These are phyloP conservation scores for Insectozyma bohioensis DNA, from an alignment of 1,139 yeast species.

Conservation along the genomic window DNA sequence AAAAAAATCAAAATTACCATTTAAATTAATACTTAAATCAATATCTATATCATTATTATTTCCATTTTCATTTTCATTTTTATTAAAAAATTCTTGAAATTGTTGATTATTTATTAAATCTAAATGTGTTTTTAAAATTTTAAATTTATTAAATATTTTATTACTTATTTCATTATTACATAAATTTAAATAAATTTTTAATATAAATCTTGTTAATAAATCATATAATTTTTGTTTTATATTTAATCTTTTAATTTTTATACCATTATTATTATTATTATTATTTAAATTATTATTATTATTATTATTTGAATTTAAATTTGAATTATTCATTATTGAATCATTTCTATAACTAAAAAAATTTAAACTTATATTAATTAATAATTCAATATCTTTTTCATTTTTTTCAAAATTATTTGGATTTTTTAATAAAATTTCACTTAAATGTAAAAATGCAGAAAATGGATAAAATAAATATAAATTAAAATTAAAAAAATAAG, in stretches of 20 bases:
- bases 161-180: constrained; percentile 1
- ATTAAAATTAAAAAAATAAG: constrained; percentile 24
- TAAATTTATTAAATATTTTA: constrained; percentile 3
- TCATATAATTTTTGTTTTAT: constrained; percentile 9
- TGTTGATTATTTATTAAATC: constrained; percentile 2
- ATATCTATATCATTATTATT: too few relatives aligned
- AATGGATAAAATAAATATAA: constrained; percentile 35
- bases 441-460: constrained; percentile 32
- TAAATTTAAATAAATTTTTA: constrained; percentile 5
- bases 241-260: constrained; percentile 7
- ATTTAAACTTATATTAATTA: constrained; percentile 27
- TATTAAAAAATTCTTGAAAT: constrained; percentile 10
- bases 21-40: constrained; percentile 6
- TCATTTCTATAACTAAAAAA: constrained; percentile 16
- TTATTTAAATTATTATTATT: too few relatives aligned
- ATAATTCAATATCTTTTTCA: constrained; percentile 26
- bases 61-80: neutral
- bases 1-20: constrained; percentile 2
- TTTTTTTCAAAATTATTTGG: constrained; percentile 25
- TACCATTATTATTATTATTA: neutral
- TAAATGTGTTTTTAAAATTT: constrained; percentile 9
- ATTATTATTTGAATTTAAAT: too few relatives aligned
- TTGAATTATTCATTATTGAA: too few relatives aligned
- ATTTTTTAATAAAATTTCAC: constrained; percentile 28
- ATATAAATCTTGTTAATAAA: constrained; percentile 7